Evolutionary conservation across 2,329 filamentous ascomycete genomes (phyloP), one percentile per base, ranked within the genome.

Genomic region (Beauveria sp.): DNA sequence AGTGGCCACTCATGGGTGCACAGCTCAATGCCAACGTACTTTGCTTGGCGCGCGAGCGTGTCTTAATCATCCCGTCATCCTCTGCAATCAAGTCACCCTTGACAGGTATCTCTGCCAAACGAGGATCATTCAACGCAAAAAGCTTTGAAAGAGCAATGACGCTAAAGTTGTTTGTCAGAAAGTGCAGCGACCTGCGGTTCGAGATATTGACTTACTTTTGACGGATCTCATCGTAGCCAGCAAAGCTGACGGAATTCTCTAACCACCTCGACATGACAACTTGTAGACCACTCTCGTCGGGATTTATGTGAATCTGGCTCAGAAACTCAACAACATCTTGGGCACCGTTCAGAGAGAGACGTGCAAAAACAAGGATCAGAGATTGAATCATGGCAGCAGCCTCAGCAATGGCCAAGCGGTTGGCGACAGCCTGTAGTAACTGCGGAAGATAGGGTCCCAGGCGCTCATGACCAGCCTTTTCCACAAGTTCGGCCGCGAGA

Each of bases 221-320:
- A 67, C 93, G 86, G 68, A 98, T 98, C 74, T 97, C 93, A 69
- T 98, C 93, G 69, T 97, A 99, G 14, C 95, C 95, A n/a, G 92
- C 92, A 76, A 99, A 99, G 74, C 89, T 96, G 74, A 96, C 85
- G 4, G 92, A 96, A 75, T 98, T 96, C 77, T 98, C 95, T 1
- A 99, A 80, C 95, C 95, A 99, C 76, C 98, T 97, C 75, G 87
- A 83, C 66, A 98, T 78, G 3, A 99, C 95, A 26, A 97, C 87
- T 65, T 93, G 86, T 8, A 99, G 78, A n/a, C 93, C 95, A 69
- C 83, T 96, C 70, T 89, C 82, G 20, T 87, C 88, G 9, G 34
- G 2, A 53, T 86, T 85, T 66, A 98, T 89, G 67, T 91, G 84
- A 65, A 96, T 88, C 69, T 91, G 88, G 64, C 88, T 88, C 38